Conservation (phyloP, 352 stramenopile species). For the Achlya hypogyna region DNA sequence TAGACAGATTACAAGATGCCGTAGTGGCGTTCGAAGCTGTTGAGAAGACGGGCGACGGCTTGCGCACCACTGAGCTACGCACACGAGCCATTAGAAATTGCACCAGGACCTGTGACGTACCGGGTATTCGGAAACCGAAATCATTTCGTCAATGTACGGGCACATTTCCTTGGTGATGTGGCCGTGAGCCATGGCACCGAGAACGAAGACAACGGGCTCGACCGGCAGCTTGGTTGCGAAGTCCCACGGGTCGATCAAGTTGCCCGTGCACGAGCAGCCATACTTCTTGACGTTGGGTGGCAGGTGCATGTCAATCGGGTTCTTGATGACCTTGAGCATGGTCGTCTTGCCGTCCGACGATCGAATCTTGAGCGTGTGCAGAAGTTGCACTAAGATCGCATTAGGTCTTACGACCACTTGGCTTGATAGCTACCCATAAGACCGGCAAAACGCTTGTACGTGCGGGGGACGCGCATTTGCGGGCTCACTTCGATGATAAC, state of each 20-base stretch:
- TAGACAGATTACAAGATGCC: constrained; percentile 88
- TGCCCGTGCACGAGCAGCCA: constrained; percentile 89
- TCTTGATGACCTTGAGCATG: constrained; percentile 99
- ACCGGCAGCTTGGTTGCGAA: constrained; percentile 89
- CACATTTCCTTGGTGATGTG: constrained; percentile 96
- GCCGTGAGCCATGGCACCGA: constrained; percentile 96
- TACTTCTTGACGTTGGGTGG: constrained; percentile 93
- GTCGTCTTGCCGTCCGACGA: constrained; percentile 94
- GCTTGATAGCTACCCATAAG: constrained; percentile 80
- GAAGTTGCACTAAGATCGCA: constrained; percentile 90
- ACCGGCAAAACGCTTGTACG: constrained; percentile 97
- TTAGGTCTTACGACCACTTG: neutral
- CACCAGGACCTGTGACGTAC: constrained; percentile 25
- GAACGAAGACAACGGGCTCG: constrained; percentile 95
- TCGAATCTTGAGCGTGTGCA: constrained; percentile 99
- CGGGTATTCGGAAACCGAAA: constrained; percentile 97
- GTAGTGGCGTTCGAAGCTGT: constrained; percentile 97
- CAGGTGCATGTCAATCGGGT: constrained; percentile 96
- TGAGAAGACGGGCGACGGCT: constrained; percentile 94
- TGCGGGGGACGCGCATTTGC: constrained; percentile 97
- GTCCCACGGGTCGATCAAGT: constrained; percentile 91
- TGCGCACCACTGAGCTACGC: constrained; percentile 90
- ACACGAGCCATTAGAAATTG: neutral
- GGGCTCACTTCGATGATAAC: constrained; percentile 98
- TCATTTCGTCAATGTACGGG: constrained; percentile 95